Base-by-base conservation (phyloP, 2,329 filamentous ascomycete species). In the Orbilia oligospora region DNA sequence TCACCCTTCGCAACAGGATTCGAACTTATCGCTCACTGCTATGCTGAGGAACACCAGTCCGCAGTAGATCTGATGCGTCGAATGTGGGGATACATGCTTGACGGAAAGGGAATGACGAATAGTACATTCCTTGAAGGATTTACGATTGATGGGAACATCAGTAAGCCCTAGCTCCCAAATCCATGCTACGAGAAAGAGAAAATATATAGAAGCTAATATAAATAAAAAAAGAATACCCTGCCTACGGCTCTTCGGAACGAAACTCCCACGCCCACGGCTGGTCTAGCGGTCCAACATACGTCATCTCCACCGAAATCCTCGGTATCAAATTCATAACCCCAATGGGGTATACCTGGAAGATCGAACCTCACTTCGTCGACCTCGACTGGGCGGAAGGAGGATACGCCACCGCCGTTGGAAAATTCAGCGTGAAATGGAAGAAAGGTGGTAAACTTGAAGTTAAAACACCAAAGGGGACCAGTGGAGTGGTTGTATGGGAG, bases 191-290 rank as follows among this genome's bases (percentile, higher is more conserved):
- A 18, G 24, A 9, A 24, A 44, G 3, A 22, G n/a, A 20, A 36
- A 2, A 2, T 41, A 20, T 55, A 6, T 4, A 48, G 9, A 20
- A 10, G 20, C 61, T 67, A 27, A 71, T 18, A 33, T 16, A 48
- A 30, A 30, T 30, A 14, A 22, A 20, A 63, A 20, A 18, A 80
- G 72, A 84, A 66, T 84, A 84, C 78, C 83, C 83, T 3, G 82
- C 83, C 1, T 84, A 85, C 69, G 79, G 79, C 16, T 81, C 79
- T 8, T 68, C 83, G 64, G 84, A 83, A 14, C 86, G 87, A 71
- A 86, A 86, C 5, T 86, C 84, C n/a, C 87, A 88, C 76, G 83
- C 87, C 14, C 87, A 88, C 81, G 87, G 87, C 8, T 88, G 87
- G 87, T 85, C 85, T 9, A 85, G 85, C 0, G 87, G 87, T 0